Evolutionary conservation across 495 filamentous ascomycete genomes (phyloP), one percentile per base, ranked within the genome.

Genomic region (Penicillium manginii): DNA sequence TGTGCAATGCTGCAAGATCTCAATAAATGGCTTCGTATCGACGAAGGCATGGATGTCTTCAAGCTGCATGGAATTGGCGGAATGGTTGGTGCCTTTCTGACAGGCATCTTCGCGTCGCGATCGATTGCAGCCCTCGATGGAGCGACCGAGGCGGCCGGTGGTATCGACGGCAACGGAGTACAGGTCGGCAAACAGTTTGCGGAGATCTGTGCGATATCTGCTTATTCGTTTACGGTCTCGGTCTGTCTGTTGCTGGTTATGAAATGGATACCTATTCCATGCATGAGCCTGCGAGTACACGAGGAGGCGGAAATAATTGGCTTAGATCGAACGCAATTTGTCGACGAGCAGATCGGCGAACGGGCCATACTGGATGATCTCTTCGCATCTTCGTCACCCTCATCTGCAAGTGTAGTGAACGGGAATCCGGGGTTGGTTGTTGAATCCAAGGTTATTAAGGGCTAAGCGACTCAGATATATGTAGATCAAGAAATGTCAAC

Each of bases 21-120:
- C 58, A 87, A 85, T 59, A 66, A 84, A 12, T 85, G 78, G 83
- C 50, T 87, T 8, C 66, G 69, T 53, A 83, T 87, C 50, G 85
- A 88, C 61, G 84, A 87, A 54, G 81, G 82, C 2, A 76, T 87
- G 72, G 83, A 86, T 55, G 83, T 88, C 18, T 87, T 87, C 71
- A 85, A 84, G 57, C 78, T 86, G 22, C 84, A 88, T 64, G 84
- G 82, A 12, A 68, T 86, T 33, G 86, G 85, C 23, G 86, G 85
- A 1, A 83, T 86, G 72, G 71, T 83, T 22, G 85, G 86, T 3
- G 74, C 77, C n/a, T 83, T 88, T 65, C 63, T 87, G 48, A 87
- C 84, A 0, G 84, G 85, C 0, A 80, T 87, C 50, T 87, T 87
- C 57, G 84, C 85, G n/a, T 71, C 67, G 23, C 52, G 67, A 18